Conservation (phyloP, 1,139 yeast genomes). For the Chernovozyma aurita region DNA sequence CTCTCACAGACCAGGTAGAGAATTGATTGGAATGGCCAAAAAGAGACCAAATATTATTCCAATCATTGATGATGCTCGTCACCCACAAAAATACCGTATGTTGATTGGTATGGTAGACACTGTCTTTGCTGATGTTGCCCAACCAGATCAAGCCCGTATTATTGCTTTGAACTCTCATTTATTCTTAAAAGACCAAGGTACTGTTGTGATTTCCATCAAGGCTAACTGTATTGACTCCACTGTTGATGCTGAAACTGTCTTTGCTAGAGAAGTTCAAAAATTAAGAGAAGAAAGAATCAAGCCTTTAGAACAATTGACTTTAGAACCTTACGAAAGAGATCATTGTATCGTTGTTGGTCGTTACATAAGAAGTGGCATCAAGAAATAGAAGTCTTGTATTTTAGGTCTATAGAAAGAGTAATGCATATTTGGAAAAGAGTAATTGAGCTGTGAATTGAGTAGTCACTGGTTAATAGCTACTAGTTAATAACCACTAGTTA, state of each 20-base stretch:
- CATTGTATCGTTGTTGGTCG: constrained; percentile 98
- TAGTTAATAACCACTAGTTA: not conserved
- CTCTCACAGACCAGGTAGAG: constrained; percentile 99
- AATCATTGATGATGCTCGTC: constrained; percentile 99
- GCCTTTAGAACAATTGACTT: constrained; percentile 96
- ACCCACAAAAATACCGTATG: constrained; percentile 99
- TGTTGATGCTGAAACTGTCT: constrained; percentile 98
- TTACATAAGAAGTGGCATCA: constrained; percentile 86
- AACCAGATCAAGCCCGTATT: constrained; percentile 99
- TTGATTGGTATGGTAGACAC: constrained; percentile 97
- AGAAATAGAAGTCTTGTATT: constrained; percentile 29
- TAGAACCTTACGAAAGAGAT: constrained; percentile 99
- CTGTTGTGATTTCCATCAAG: constrained; percentile 96
- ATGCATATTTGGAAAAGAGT: constrained; percentile 4
- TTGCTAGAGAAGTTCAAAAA: constrained; percentile 98
- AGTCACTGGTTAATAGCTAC: too few species aligned
- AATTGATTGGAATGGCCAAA: constrained; percentile 98
- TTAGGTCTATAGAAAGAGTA: constrained; percentile 5
- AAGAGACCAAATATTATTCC: constrained; percentile 99
- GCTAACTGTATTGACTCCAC: constrained; percentile 99
- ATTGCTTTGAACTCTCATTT: constrained; percentile 96
- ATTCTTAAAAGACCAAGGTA: constrained; percentile 97
- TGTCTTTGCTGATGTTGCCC: constrained; percentile 99
- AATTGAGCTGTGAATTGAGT: too few species aligned
- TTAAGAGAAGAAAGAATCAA: constrained; percentile 98